Evolutionary conservation across 2,329 filamentous ascomycete genomes (phyloP), one percentile per base, ranked within the genome.

Genomic region (Helicocarpus griseus): DNA sequence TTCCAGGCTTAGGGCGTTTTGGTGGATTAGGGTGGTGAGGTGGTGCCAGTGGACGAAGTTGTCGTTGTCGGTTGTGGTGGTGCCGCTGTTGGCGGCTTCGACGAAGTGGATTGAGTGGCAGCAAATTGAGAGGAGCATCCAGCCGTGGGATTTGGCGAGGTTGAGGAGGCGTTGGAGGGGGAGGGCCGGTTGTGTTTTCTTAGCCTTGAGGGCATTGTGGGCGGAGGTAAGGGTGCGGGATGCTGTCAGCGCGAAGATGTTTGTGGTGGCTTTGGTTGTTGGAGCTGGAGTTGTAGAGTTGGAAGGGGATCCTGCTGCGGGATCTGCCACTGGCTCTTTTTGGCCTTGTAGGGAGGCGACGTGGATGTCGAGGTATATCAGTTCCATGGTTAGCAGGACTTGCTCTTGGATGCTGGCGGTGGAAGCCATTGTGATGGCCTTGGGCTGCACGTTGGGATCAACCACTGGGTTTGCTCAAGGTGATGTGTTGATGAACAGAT

Each of bases 1-100:
- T 38, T 52, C 50, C 13, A 52, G 39, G 26, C 50, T 52, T 11
- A 38, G 11, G n/a, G 21, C 21, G 14, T 52, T 48, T 41, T 38
- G n/a, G 13, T 19, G 33, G 35, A 52, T 52, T 7, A 17, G 19
- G 9, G 21, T 2, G 36, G 11, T 38, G 13, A 48, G 22, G 5
- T n/a, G 35, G n/a, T 29, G 3, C 50, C 50, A 52, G 44, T 41
- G 28, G 13, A 9, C 3, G n/a, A n/a, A n/a, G 17, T 52, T 22
- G 24, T 21, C 35, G 9, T 26, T 26, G 3, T 19, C 5, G 29
- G 24, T 5, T 19, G 14, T 39, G 21, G n/a, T n/a, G n/a, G n/a
- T n/a, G n/a, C n/a, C n/a, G n/a, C n/a, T n/a, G n/a, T n/a, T n/a
- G n/a, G 44, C 33, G 4, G 36, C 31, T 13, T 39, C 19, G 17